Evolutionary conservation across 306 rosid genomes (phyloP).

Genomic region (Cucurbita maxima): DNA sequence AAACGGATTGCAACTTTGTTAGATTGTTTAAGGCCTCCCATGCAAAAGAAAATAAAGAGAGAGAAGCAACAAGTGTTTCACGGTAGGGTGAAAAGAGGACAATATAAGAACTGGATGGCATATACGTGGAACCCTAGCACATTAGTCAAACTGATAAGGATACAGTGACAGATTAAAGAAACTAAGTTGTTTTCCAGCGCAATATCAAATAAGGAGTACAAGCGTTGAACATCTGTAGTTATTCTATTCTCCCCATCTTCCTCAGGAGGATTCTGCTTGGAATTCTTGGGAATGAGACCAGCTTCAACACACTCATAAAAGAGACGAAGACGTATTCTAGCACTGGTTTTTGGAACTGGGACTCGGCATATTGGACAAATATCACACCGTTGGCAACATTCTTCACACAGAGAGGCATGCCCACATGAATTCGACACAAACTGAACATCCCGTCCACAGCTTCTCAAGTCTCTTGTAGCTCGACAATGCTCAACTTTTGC

Average conservation of each 20-base stretch:
- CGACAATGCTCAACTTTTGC: slow-evolving; percentile 91
- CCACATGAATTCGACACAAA: slow-evolving; percentile 68
- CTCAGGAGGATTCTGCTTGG: slow-evolving; percentile 67
- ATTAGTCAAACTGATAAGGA: slow-evolving; percentile 30
- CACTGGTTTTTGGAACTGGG: slow-evolving; percentile 44
- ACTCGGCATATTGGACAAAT: slow-evolving; percentile 78
- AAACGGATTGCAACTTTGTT: neutral
- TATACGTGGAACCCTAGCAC: neutral
- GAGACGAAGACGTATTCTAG: slow-evolving; percentile 54
- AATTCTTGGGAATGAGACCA: slow-evolving; percentile 66
- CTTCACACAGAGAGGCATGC: slow-evolving; percentile 90
- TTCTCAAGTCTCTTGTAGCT: slow-evolving; percentile 94
- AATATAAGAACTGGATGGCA: neutral
- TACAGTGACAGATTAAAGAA: slow-evolving; percentile 89
- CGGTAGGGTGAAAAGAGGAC: neutral
- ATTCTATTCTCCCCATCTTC: slow-evolving; percentile 61
- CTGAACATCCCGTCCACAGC: slow-evolving; percentile 78
- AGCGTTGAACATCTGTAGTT: slow-evolving; percentile 68
- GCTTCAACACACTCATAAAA: slow-evolving; percentile 73
- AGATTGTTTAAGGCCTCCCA: neutral
- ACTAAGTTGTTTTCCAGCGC: slow-evolving; percentile 90
- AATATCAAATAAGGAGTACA: slow-evolving; percentile 78
- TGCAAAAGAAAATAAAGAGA: neutral
- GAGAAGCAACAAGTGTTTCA: neutral
- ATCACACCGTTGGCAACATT: slow-evolving; percentile 84